These are phyloP conservation scores for Rutstroemia sp. DNA, from an alignment of 2,329 filamentous ascomycete species.

Conservation along the genomic window DNA sequence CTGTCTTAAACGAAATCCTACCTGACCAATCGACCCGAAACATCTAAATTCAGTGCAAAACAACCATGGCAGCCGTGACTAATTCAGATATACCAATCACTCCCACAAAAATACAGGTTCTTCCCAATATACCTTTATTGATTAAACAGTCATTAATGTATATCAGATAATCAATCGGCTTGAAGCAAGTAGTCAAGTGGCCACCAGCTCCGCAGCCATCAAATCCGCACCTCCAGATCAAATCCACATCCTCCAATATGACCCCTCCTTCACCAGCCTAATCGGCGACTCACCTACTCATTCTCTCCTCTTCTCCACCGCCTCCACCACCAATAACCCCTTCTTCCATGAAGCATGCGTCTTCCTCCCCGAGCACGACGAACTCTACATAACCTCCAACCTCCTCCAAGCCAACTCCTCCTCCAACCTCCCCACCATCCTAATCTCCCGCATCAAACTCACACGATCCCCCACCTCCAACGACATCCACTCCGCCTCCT, in stretches of 20 bases:
- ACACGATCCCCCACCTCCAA: too few relatives aligned
- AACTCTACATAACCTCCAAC: constrained; percentile 40
- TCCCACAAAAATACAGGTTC: constrained; percentile 7
- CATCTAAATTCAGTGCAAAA: not conserved
- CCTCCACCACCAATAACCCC: constrained; percentile 34
- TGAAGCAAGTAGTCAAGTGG: not conserved
- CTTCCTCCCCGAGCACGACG: constrained; percentile 32
- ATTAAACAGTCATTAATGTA: not conserved
- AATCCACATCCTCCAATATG: constrained; percentile 33
- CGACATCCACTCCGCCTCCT: constrained; percentile 27
- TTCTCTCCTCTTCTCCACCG: constrained; percentile 37
- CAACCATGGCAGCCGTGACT: constrained; percentile 11
- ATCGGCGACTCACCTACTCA: constrained; percentile 31
- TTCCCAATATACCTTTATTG: not conserved
- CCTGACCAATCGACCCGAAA: not conserved
- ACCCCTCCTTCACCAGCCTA: constrained; percentile 31
- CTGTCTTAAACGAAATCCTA: not conserved
- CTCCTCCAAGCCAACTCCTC: constrained; percentile 33
- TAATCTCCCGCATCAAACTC: constrained; percentile 39
- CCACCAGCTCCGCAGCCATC: constrained; percentile 10
- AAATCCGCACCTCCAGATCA: constrained; percentile 17
- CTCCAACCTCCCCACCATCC: constrained; percentile 34
- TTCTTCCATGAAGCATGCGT: constrained; percentile 42
- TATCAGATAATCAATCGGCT: not conserved
- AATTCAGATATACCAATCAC: constrained; percentile 5